Base-by-base conservation (phyloP, 176 grass and related monocot genomes). In the Paspalum notatum region DNA sequence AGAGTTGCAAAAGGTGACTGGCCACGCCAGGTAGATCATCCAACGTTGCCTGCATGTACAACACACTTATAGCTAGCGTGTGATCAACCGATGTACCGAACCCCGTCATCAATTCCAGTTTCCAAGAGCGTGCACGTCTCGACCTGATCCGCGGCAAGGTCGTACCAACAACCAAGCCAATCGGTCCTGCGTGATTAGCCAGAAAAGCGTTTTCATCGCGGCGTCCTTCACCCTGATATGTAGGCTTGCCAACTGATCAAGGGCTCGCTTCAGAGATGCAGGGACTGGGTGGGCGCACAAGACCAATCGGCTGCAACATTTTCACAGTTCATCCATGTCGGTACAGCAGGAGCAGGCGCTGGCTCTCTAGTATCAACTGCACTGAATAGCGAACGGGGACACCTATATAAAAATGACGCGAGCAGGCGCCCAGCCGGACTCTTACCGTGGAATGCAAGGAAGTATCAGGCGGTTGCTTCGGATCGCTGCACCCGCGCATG, bases 401-500 rank as follows among this genome's bases (percentile, higher is more conserved):
- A n/a, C n/a, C n/a, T n/a, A n/a, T n/a, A n/a, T n/a, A n/a, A n/a
- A n/a, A n/a, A n/a, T n/a, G n/a, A n/a, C n/a, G n/a, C n/a, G n/a
- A n/a, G n/a, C n/a, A 1, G 10, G 44, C n/a, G 42, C 12, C 44
- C 39, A 37, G 27, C 62, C 38, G 48, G 25, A 11, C 39, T 32
- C 62, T 76, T 76, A 27, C 64, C 77, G 82, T 85, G 82, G 27
- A n/a, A 71, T n/a, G 55, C n/a, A 76, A 89, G 82, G 17, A 80
- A 80, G 7, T 37, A 40, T 40, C 38, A 8, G 53, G 63, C 13
- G 54, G 7, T 89, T 80, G 87, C 82, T 80, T 89, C 81, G 22
- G 22, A 62, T 3, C 9, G 71, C 15, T 80, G 87, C 76, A n/a
- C 45, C 7, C 21, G 18, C 76, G 68, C 46, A 47, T 75, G 53